Evolutionary conservation across 2,329 filamentous ascomycete genomes (phyloP), one percentile per base, ranked within the genome.

Genomic region (Grosmannia penicillata): DNA sequence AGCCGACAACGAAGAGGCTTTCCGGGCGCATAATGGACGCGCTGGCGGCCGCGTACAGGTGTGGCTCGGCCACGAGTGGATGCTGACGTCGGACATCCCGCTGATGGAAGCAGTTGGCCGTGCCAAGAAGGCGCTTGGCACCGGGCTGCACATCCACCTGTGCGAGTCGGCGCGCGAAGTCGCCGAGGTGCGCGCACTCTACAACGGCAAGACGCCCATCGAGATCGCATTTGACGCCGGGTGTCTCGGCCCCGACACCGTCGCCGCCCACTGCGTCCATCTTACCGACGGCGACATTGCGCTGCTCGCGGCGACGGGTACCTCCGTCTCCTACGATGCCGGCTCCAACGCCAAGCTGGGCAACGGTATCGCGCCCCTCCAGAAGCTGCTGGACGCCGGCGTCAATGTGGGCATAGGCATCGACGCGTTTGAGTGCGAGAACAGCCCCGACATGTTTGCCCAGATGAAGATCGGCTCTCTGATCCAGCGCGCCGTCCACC

Each of bases 351-450:
- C 37, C 19, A 39, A 39, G 25, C 25, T 39, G 9, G 37, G 37
- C 24, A 35, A 39, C 31, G 37, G 37, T 19, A 39, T 39, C 26
- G 37, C 24, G 3, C 37, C 18, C 3, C 32, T 39, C 18, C 37
- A 39, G 21, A 26, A 29, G 10, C 17, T 39, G 24, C 31, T 13
- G 24, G 32, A 31, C 4, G 37, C 37, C 19, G 37, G 37, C 18
- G 15, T 39, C 37, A 39, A 39, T 26, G 37, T 39, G 24, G 37
- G 37, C 37, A 35, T 39, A 10, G 31, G 37, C 26, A 39, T 39
- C 32, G 37, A 39, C 26, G 37, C 37, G 8, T 39, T 39, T 19
- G 37, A 35, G 25, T 39, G 37, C 31, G 37, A 39, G 15, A 35
- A 39, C 32, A 39, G 37, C 26, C 37, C 37, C 1, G 37, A 39